Evolutionary conservation across 495 filamentous ascomycete genomes (phyloP).

Genomic region (Neurospora terricola): DNA sequence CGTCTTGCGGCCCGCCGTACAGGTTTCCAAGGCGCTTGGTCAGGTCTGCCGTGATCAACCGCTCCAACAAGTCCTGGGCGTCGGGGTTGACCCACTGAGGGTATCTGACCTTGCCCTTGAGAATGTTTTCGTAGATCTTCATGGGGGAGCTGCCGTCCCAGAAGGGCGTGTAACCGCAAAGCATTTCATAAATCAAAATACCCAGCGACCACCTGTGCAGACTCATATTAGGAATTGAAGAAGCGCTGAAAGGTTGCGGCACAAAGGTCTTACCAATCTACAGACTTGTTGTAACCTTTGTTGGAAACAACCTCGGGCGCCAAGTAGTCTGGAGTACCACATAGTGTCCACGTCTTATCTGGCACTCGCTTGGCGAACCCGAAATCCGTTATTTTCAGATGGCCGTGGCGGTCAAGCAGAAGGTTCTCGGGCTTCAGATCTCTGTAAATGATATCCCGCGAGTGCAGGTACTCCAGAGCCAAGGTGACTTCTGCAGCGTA

Average conservation of each 20-base stretch:
- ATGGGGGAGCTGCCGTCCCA: constrained; percentile 96
- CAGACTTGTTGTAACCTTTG: constrained; percentile 98
- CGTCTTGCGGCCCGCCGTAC: constrained; percentile 83
- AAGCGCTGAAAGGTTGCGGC: background rate
- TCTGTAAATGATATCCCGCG: constrained; percentile 90
- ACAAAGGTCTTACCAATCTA: constrained; percentile 71
- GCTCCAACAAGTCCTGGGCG: constrained; percentile 81
- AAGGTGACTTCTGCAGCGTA: constrained; percentile 96
- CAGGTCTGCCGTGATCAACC: constrained; percentile 87
- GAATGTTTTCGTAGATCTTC: constrained; percentile 99
- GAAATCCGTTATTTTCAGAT: constrained; percentile 98
- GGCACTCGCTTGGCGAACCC: constrained; percentile 97
- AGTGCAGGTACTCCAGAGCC: constrained; percentile 92
- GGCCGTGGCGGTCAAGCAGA: constrained; percentile 88
- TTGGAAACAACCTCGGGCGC: constrained; percentile 94
- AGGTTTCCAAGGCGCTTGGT: constrained; percentile 93
- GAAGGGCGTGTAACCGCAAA: constrained; percentile 96
- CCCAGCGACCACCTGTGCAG: constrained; percentile 84
- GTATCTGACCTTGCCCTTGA: constrained; percentile 88
- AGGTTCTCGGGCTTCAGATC: constrained; percentile 96
- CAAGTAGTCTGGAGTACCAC: constrained; percentile 96
- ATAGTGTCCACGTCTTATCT: constrained; percentile 98
- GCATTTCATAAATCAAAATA: constrained; percentile 98
- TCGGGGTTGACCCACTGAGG: constrained; percentile 91
- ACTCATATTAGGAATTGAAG: background rate